These are phyloP conservation scores for Polytrichum commune DNA, from an alignment of 225 moss, liverwort and hornwort species.

Conservation along the genomic window DNA sequence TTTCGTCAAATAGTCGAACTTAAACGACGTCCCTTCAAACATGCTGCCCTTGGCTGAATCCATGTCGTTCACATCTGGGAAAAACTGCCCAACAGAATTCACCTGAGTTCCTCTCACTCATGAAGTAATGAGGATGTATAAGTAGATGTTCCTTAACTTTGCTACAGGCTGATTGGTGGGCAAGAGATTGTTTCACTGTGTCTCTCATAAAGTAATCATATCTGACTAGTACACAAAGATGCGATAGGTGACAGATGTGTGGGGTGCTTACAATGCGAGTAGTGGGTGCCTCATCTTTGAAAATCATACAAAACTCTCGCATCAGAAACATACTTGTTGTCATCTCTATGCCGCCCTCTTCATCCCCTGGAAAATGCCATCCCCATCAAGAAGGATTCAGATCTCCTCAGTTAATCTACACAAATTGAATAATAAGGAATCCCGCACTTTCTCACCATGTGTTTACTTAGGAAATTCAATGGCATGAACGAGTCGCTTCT, in stretches of 20 bases:
- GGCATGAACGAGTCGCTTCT: too few relatives aligned
- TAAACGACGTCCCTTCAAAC: conserved; percentile 54
- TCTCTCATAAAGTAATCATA: neutral
- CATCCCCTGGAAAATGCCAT: conserved; percentile 64
- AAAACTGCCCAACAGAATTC: conserved; percentile 59
- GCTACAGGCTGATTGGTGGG: neutral
- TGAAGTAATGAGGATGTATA: neutral
- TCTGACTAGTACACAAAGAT: neutral
- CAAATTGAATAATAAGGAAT: neutral
- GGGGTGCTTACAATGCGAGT: conserved; percentile 68
- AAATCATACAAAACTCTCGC: conserved; percentile 79
- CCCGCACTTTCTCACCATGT: neutral
- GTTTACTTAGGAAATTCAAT: neutral
- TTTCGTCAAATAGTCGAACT: conserved; percentile 59
- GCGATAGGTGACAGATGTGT: neutral
- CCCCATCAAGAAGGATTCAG: neutral
- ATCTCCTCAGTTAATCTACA: neutral
- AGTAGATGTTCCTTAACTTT: neutral
- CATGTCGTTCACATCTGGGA: conserved; percentile 78
- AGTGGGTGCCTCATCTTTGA: conserved; percentile 53
- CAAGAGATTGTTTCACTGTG: too few relatives aligned
- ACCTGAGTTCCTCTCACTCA: neutral
- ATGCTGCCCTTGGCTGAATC: conserved; percentile 43
- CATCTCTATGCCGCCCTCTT: conserved; percentile 98
- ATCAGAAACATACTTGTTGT: conserved; percentile 74